Conservation (phyloP, 2,329 filamentous ascomycete species). For the Paecilomyces sp. region DNA sequence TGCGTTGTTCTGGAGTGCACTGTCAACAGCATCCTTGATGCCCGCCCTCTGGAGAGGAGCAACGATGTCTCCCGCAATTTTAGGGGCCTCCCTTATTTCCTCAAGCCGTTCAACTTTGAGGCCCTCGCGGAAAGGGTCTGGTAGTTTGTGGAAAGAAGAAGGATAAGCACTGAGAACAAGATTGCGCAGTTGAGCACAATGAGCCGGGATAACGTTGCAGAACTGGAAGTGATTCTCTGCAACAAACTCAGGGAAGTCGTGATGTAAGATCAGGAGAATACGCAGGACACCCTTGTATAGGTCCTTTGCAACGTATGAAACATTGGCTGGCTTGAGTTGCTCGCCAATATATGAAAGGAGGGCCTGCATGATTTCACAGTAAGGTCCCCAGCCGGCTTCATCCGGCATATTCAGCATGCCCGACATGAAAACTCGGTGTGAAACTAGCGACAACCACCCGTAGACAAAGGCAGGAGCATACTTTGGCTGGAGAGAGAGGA, state of each 20-base stretch:
- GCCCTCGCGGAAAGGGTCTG: slow-evolving; percentile 64
- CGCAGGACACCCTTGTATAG: slow-evolving; percentile 80
- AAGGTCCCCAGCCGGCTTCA: slow-evolving; percentile 67
- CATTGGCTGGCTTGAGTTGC: slow-evolving; percentile 65
- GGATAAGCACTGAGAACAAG: slow-evolving; percentile 77
- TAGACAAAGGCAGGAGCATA: slow-evolving; percentile 78
- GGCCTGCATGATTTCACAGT: slow-evolving; percentile 65
- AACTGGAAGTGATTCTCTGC: slow-evolving; percentile 79
- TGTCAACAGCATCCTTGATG: slow-evolving; percentile 49
- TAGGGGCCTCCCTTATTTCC: slow-evolving; percentile 62
- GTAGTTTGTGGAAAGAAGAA: slow-evolving; percentile 61
- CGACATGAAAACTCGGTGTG: slow-evolving; percentile 80
- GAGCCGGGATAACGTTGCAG: slow-evolving; percentile 70
- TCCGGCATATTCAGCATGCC: slow-evolving; percentile 62
- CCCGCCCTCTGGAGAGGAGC: slow-evolving; percentile 40
- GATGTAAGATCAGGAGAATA: slow-evolving; percentile 76
- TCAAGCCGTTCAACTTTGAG: slow-evolving; percentile 71
- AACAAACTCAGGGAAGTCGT: slow-evolving; percentile 91
- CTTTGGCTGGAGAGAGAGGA: slow-evolving; percentile 67
- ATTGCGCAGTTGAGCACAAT: slow-evolving; percentile 83
- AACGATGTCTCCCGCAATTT: slow-evolving; percentile 57
- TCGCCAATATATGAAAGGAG: slow-evolving; percentile 70
- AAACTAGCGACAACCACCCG: slow-evolving; percentile 73
- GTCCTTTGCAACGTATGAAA: slow-evolving; percentile 65
- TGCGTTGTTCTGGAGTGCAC: slow-evolving; percentile 47